Percentiles rank a stretch among this genome's conserved stretches.
These are phyloP conservation scores for Leishmania arabica DNA, from an alignment of 208 protist genomes.

Conservation along the genomic window DNA sequence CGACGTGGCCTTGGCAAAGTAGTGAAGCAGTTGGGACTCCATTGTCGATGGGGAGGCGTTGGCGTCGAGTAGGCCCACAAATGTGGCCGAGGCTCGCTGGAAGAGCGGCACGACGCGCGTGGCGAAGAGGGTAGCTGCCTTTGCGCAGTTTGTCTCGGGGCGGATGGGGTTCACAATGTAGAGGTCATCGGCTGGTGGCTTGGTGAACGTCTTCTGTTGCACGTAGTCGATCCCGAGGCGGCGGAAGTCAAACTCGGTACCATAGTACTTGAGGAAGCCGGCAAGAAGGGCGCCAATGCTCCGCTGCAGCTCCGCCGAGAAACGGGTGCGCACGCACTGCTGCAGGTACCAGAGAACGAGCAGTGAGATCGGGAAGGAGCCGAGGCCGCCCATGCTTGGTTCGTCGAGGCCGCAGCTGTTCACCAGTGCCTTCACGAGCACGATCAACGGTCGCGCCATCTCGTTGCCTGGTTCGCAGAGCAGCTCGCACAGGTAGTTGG, in stretches of 20 bases:
- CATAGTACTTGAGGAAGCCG: slow-evolving; percentile 83
- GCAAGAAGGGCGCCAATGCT: slow-evolving; percentile 62
- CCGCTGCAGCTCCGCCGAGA: slow-evolving; percentile 35
- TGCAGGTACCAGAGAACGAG: slow-evolving; percentile 85
- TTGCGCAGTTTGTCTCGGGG: slow-evolving; percentile 64
- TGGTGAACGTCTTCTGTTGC: slow-evolving; percentile 47
- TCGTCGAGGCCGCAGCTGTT: slow-evolving; percentile 63
- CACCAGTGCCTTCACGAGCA: slow-evolving; percentile 78
- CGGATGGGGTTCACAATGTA: slow-evolving; percentile 77
- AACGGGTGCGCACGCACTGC: slow-evolving; percentile 41
- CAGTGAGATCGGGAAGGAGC: slow-evolving; percentile 82
- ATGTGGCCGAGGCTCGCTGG: slow-evolving; percentile 32
- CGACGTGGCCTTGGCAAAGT: slow-evolving; percentile 12
- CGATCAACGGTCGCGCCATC: slow-evolving; percentile 70
- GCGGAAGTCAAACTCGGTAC: slow-evolving; percentile 59
- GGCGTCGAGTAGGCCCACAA: slow-evolving; percentile 43
- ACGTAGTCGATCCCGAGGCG: slow-evolving; percentile 69
- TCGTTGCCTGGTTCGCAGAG: slow-evolving; percentile 64
- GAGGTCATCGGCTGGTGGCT: slow-evolving; percentile 46
- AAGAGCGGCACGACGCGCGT: slow-evolving; percentile 59
- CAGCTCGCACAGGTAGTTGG: slow-evolving; percentile 68
- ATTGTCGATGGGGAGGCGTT: slow-evolving; percentile 19
- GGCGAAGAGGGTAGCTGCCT: slow-evolving; percentile 56
- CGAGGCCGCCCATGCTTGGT: slow-evolving; percentile 79
- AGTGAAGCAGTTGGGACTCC: slow-evolving; percentile 19